Evolutionary conservation across 768 basidiomycete species (phyloP).

Genomic region (Boletus rubescentipes): DNA sequence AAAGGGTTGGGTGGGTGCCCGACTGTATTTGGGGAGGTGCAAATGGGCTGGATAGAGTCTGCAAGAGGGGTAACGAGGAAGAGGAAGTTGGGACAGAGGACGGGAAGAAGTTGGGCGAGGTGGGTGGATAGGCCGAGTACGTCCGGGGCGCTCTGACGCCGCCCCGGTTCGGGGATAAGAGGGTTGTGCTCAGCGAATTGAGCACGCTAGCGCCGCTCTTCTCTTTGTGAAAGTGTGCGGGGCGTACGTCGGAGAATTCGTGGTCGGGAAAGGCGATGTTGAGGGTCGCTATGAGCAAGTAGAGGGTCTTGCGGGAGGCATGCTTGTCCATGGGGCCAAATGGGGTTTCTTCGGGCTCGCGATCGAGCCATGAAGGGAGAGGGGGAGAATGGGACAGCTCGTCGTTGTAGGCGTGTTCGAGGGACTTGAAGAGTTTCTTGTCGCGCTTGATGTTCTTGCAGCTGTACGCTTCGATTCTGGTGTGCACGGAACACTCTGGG

Average conservation of each 20-base stretch:
- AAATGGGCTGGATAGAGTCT: constrained; percentile 58
- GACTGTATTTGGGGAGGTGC: constrained; percentile 72
- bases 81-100: constrained; percentile 66
- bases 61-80: constrained; percentile 66
- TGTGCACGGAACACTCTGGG: constrained; percentile 84
- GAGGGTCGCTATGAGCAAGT: constrained; percentile 93
- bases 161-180: constrained; percentile 69
- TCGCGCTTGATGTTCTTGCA: constrained; percentile 98
- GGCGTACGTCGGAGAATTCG: constrained; percentile 91
- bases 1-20: constrained; percentile 86
- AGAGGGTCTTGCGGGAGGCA: constrained; percentile 85
- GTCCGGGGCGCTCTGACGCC: constrained; percentile 71
- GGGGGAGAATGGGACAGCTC: constrained; percentile 83
- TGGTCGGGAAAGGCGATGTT: constrained; percentile 98
- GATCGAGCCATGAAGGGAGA: constrained; percentile 73
- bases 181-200: constrained; percentile 80
- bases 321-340: constrained; percentile 91
- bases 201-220: constrained; percentile 73
- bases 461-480: constrained; percentile 94
- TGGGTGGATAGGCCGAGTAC: constrained; percentile 84
- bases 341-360: constrained; percentile 74
- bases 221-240: constrained; percentile 87
- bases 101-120: constrained; percentile 70
- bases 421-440: constrained; percentile 91
- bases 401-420: constrained; percentile 81